Base-by-base conservation (phyloP, 768 basidiomycete genomes). In the Amylocystis lapponica region DNA sequence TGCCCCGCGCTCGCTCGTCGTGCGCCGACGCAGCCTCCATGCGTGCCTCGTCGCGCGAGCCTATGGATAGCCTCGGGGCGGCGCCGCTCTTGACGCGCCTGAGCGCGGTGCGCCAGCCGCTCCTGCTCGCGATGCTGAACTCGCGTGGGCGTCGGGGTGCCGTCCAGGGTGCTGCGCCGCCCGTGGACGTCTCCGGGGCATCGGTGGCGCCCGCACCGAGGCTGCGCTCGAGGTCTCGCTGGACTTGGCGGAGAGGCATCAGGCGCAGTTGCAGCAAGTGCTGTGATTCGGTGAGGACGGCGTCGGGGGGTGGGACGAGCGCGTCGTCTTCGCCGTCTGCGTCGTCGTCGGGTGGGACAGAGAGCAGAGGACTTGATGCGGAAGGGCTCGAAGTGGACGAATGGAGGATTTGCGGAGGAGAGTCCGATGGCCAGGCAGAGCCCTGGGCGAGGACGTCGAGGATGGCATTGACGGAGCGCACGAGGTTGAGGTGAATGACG, bases 401-500 rank as follows among this genome's bases (percentile, higher is more conserved):
- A 16, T 14, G 12, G 27, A 20, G 37, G 27, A 13, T 41, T 21
- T 27, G 32, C 13, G 20, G 37, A 21, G 25, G 51, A 22, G 22
- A 49, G 34, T 35, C 41, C 47, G 19, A 29, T 32, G 19, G 25
- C 39, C 25, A 20, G 34, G n/a, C n/a, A 29, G 39, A 79, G 51
- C 83, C 81, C 26, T 70, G 71, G 13, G 63, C 55, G 31, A 85
- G 66, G 30, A 75, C 65, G 37, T 83, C 74, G 17, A 86, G 67
- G 34, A 84, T 75, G 22, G 67, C 65, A 48, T 82, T 77, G 53
- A 86, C 72, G 48, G 85, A 86, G 55, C 83, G 79, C 41, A 88
- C 72, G 59, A 90, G 76, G 59, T 90, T 90, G 53, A 89, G 76
- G 51, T 83, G 79, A 45, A 90, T 79, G 45, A 90, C 83, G 13